Evolutionary conservation across 1,284 basidiomycete species (phyloP), one percentile per base, ranked within the genome.

Genomic region (Apiotrichum gamsii): DNA sequence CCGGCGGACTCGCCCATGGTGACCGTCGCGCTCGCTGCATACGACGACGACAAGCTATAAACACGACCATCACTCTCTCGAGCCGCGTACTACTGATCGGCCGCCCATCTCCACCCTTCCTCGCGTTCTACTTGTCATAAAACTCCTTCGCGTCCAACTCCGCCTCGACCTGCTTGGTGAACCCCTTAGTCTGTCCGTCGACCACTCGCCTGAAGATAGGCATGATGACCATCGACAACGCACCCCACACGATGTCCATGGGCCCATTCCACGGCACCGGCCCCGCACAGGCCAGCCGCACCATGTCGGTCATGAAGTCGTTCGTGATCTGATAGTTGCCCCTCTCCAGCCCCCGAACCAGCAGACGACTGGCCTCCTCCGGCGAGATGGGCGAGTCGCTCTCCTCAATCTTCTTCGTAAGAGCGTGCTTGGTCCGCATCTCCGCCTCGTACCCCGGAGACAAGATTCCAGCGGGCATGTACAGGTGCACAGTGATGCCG

Each of bases 401-500:
- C 45, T 85, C 86, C 65, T 95, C 93, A 34, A 96, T 84, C 60
- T 85, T 82, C 54, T 80, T 78, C 3, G 83, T 85, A 44, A 96
- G 76, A 28, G 76, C 75, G 0, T 90, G 93, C 64, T 96, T 96
- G 29, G 78, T 79, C 65, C 80, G 81, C 64, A 88, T 83, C 65
- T 96, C 93, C 55, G 81, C 78, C 11, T 83, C 82, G 58, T 79
- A 85, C 0, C 90, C 90, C 0, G 90, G 87, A 0, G 82, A 83
- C 51, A 78, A 79, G 72, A 97, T 95, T 0, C 88, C 91, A 0
- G 80, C 81, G 0, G 91, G 90, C 73, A 90, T 86, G 73, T 84
- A 91, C 44, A 90, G 81, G 60, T 94, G 90, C 1, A 93, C 81
- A 36, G 77, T 74, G 64, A 93, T 87, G 44, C 78, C 79, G 51